Conservation (phyloP, 2,329 filamentous ascomycete species). For the Pseudocercospora fuligena region DNA sequence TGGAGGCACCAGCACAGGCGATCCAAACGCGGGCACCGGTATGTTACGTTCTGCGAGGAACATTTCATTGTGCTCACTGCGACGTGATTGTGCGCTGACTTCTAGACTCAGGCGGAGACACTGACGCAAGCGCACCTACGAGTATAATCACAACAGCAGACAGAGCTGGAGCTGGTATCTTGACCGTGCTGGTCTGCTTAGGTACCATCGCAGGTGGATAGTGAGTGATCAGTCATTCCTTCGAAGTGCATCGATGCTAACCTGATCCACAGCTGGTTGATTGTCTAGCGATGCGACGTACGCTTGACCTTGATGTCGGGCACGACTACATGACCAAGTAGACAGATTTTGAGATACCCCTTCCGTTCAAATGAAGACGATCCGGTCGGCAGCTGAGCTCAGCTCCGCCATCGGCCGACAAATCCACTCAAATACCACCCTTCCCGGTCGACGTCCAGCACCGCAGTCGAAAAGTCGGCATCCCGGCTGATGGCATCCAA, state of each 20-base stretch:
- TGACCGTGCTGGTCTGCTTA: constrained; percentile 26
- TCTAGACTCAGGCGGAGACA: constrained; percentile 22
- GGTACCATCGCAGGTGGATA: constrained; percentile 25
- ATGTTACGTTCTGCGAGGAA: neutral
- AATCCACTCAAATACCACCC: neutral
- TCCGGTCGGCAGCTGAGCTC: neutral
- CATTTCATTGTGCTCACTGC: neutral
- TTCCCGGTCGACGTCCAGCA: neutral
- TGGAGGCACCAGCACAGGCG: constrained; percentile 58
- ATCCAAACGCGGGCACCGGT: constrained; percentile 49
- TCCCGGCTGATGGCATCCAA: neutral
- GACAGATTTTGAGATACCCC: neutral
- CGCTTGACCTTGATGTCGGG: neutral
- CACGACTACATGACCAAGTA: neutral
- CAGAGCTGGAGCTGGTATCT: constrained; percentile 27
- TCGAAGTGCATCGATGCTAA: neutral
- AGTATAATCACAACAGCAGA: constrained; percentile 44
- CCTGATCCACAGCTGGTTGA: neutral
- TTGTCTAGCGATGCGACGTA: neutral
- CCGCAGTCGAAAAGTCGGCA: neutral
- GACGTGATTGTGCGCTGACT: constrained; percentile 3
- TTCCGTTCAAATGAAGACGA: neutral
- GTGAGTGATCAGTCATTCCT: neutral
- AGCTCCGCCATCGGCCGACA: constrained; percentile 7
- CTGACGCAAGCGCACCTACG: constrained; percentile 37